Evolutionary conservation across 805 yeast genomes (phyloP).

Genomic region (Limtongia smithiae): DNA sequence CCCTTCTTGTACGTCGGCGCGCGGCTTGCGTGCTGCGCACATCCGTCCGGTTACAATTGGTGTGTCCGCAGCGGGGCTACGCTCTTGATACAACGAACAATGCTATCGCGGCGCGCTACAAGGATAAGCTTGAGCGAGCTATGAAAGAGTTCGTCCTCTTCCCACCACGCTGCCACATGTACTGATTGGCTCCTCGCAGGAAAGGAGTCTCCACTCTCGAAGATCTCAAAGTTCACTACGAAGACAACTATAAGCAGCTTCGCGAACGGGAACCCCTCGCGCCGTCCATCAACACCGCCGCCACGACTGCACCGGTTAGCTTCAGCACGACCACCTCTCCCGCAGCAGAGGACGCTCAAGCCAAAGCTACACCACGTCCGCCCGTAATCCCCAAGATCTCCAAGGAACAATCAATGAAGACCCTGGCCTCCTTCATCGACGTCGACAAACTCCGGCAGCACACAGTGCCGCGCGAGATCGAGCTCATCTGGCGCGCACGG

Average conservation of each 20-base stretch:
- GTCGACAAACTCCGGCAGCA: conserved; percentile 59
- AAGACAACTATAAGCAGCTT: conserved; percentile 55
- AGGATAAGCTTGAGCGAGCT: conserved; percentile 41
- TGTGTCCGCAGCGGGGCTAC: not conserved
- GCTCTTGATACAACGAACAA: conserved; percentile 1
- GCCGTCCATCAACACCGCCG: conserved; percentile 21
- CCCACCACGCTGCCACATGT: not conserved
- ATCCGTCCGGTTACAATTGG: not conserved
- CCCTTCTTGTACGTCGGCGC: too few relatives aligned
- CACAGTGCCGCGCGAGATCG: conserved; percentile 55
- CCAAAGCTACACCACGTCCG: conserved; percentile 16
- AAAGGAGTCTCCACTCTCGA: conserved; percentile 49
- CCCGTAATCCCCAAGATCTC: conserved; percentile 36
- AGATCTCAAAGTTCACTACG: conserved; percentile 59
- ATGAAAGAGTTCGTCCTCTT: conserved; percentile 21
- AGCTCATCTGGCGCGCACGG: conserved; percentile 83
- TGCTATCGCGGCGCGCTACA: conserved; percentile 41
- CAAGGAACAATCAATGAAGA: conserved; percentile 49
- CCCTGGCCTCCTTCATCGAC: conserved; percentile 67
- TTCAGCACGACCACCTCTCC: conserved; percentile 29
- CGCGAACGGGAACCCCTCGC: conserved; percentile 46
- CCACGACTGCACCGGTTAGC: not conserved
- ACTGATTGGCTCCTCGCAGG: not conserved
- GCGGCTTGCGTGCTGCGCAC: too few relatives aligned
- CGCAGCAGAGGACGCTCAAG: conserved; percentile 28